phyloP scores from a whole-genome alignment of 495 filamentous ascomycete species.

The Neurospora pannonica region DNA sequence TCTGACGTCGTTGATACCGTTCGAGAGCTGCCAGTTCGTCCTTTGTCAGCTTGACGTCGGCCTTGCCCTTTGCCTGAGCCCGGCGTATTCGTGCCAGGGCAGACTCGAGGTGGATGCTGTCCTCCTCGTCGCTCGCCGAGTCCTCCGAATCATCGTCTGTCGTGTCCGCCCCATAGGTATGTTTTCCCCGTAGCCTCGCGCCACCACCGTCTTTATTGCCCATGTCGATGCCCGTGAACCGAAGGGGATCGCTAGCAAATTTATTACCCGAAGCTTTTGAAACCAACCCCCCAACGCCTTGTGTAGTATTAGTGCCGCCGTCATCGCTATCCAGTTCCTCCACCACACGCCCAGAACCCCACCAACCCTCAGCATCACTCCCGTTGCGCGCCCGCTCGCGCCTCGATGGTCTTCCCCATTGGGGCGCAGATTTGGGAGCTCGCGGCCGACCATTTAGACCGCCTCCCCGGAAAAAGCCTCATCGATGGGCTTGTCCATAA shows the following conservation, averaged over 20 bases:
- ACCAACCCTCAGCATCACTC: constrained; percentile 36
- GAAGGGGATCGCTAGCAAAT: constrained; percentile 50
- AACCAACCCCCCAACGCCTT: constrained; percentile 42
- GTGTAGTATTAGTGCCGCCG: constrained; percentile 51
- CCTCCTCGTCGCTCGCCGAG: constrained; percentile 47
- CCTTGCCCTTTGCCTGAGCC: constrained; percentile 61
- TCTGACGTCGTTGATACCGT: constrained; percentile 48
- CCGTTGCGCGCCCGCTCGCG: constrained; percentile 60
- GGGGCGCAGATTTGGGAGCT: constrained; percentile 92
- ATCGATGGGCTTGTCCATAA: constrained; percentile 99
- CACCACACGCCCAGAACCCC: constrained; percentile 41
- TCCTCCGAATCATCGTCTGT: constrained; percentile 47
- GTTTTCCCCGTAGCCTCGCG: constrained; percentile 26
- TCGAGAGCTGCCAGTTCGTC: constrained; percentile 70
- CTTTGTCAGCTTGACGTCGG: constrained; percentile 64
- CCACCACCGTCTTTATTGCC: constrained; percentile 33
- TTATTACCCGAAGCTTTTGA: constrained; percentile 26
- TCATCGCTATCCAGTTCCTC: constrained; percentile 62
- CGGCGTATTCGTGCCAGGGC: constrained; percentile 68
- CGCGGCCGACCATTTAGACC: constrained; percentile 99
- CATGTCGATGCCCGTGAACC: constrained; percentile 53
- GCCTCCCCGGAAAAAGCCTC: constrained; percentile 99
- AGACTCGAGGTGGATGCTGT: constrained; percentile 63
- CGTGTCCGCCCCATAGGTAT: constrained; percentile 34
- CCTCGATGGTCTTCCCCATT: constrained; percentile 97